Evolutionary conservation across 2,329 filamentous ascomycete species (phyloP), one percentile per base, ranked within the genome.

Genomic region (Lecanicillium sp.): DNA sequence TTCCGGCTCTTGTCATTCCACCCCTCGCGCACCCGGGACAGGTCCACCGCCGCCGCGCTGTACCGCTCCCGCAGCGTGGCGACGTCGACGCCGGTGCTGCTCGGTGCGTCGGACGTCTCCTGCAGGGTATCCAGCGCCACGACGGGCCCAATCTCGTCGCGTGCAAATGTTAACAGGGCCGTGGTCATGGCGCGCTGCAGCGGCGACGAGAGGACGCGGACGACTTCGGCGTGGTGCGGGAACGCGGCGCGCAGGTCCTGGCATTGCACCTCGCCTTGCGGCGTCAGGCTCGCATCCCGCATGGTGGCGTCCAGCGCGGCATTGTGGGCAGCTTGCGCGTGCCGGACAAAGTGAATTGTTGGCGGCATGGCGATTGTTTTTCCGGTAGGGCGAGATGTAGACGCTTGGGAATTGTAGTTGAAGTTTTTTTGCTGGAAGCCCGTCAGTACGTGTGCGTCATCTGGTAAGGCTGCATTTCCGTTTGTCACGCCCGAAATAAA

Each of bases 321-420:
- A 60, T 95, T 95, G 72, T 95, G 89, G 56, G 76, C 78, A 62
- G 86, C 88, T 63, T 87, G 70, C 11, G 81, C 83, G 59, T 87
- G 83, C 60, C 84, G 81, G 51, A 87, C 74, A 48, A 83, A 68
- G 59, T 84, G 77, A 47, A 85, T 65, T 31, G 68, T 75, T 18
- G 70, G 67, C 3, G 67, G 56, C 71, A 76, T 75, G 37, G 29
- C 54, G 22, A 27, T 13, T 15, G 20, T 12, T 28, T n/a, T 12
- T 9, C 22, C 18, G 33, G 19, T n/a, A 22, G 19, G 14, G 39
- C 12, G 12, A 25, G 15, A 27, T 12, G 20, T 22, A 36, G 17
- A n/a, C n/a, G n/a, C n/a, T n/a, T n/a, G n/a, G n/a, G n/a, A n/a
- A n/a, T n/a, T n/a, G n/a, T n/a, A 31, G 29, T 20, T 29, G 17